Percentiles rank a stretch among this genome's conserved stretches.
These are phyloP conservation scores for Pterocarpus macrocarpus DNA, from an alignment of 306 rosid genomes.

Conservation along the genomic window DNA sequence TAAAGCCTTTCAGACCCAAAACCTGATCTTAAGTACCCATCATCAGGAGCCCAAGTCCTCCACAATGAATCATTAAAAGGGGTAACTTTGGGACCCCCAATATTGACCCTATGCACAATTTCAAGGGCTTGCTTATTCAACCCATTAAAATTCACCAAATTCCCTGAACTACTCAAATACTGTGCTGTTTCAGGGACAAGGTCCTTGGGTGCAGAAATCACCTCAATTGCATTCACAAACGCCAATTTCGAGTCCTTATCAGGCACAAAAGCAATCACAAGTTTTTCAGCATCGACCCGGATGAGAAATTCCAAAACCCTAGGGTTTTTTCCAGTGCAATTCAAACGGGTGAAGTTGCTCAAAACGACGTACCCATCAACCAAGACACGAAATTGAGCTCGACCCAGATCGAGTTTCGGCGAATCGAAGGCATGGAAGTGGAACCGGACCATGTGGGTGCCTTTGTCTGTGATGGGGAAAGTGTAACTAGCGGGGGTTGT, in stretches of 20 bases:
- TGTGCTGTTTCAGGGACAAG: constrained; percentile 74
- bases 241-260: constrained; percentile 59
- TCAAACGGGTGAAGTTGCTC: constrained; percentile 52
- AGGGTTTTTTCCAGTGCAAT: constrained; percentile 44
- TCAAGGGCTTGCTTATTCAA: constrained; percentile 69
- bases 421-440: constrained; percentile 71
- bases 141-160: constrained; percentile 53
- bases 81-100: constrained; percentile 91
- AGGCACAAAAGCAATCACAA: constrained; percentile 76
- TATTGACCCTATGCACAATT: constrained; percentile 76
- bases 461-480: constrained; percentile 63
- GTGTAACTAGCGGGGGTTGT: constrained; percentile 63
- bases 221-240: constrained; percentile 90
- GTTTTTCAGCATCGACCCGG: constrained; percentile 60
- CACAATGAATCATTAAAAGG: constrained; percentile 87
- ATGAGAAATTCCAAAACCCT: constrained; percentile 67
- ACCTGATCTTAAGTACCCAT: constrained; percentile 56
- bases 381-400: constrained; percentile 76
- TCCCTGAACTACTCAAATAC: constrained; percentile 47
- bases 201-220: constrained; percentile 86
- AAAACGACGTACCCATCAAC: constrained; percentile 62
- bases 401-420: constrained; percentile 50
- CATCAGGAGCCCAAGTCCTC: constrained; percentile 95
- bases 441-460: constrained; percentile 85
- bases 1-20: constrained; percentile 61